A percentile compares a stretch with the other conserved stretches of the same genome.
These are phyloP conservation scores for Talaromyces sp. DNA, from an alignment of 2,329 filamentous ascomycete species.

Conservation along the genomic window DNA sequence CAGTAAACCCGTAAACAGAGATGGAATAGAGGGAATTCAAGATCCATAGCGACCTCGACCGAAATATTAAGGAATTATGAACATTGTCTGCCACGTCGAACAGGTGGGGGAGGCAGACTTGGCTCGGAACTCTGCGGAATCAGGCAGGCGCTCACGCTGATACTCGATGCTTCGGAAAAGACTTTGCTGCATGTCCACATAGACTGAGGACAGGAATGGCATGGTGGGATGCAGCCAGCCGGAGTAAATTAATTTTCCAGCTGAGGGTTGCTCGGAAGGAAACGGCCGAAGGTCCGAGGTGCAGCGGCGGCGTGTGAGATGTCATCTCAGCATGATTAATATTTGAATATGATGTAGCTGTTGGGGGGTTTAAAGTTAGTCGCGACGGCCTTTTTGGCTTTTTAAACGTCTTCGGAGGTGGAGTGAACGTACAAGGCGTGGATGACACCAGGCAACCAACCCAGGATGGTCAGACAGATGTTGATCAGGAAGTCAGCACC, in stretches of 20 bases:
- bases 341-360: slow-evolving; percentile 86
- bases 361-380: slow-evolving; percentile 2
- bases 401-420: neutral
- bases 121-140: slow-evolving; percentile 35
- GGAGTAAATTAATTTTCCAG: neutral
- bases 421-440: slow-evolving; percentile 73
- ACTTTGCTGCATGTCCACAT: slow-evolving; percentile 5
- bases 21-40: slow-evolving; percentile 18
- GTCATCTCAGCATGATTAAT: slow-evolving; percentile 54
- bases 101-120: slow-evolving; percentile 25
- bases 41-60: slow-evolving; percentile 14
- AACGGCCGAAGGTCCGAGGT: neutral
- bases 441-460: slow-evolving; percentile 81
- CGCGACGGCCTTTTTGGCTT: neutral
- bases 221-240: neutral
- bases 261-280: neutral
- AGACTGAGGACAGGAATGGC: neutral
- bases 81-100: slow-evolving; percentile 27
- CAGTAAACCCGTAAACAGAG: slow-evolving; percentile 18
- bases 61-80: slow-evolving; percentile 26
- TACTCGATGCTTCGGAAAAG: slow-evolving; percentile 1
- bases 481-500: slow-evolving; percentile 87
- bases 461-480: slow-evolving; percentile 80
- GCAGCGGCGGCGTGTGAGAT: neutral
- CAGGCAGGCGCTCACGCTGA: slow-evolving; percentile 20